Percentiles rank a stretch among this genome's conserved stretches.
These are phyloP conservation scores for Eutypa lata DNA, from an alignment of 2,329 filamentous ascomycete genomes.

Conservation along the genomic window DNA sequence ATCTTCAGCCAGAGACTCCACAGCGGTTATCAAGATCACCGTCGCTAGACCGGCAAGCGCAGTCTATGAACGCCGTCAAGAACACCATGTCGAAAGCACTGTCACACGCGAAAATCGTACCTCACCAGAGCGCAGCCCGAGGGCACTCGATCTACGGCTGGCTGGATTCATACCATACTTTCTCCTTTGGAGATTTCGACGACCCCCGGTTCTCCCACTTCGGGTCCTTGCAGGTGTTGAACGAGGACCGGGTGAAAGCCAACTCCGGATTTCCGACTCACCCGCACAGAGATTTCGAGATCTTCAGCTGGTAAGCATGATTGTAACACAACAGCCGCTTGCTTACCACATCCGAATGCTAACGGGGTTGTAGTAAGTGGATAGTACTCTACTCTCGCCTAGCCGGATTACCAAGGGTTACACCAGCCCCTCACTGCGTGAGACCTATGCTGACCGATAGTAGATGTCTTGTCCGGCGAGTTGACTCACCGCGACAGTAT, in stretches of 20 bases:
- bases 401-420: neutral
- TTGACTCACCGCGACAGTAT: conserved; percentile 86
- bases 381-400: neutral
- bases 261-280: conserved; percentile 80
- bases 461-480: conserved; percentile 74
- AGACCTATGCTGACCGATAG: neutral
- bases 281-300: conserved; percentile 82
- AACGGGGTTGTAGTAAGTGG: neutral
- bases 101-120: conserved; percentile 67
- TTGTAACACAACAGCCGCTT: neutral
- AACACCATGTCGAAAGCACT: conserved; percentile 61
- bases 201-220: conserved; percentile 66
- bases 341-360: neutral
- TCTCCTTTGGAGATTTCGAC: conserved; percentile 74
- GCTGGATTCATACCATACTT: conserved; percentile 84
- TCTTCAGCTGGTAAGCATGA: conserved; percentile 60
- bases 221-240: conserved; percentile 78
- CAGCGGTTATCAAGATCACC: no score
- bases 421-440: neutral
- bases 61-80: conserved; percentile 35
- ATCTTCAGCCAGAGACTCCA: no score
- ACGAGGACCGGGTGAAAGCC: conserved; percentile 78
- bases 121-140: conserved; percentile 67
- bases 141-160: conserved; percentile 82
- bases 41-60: neutral